Base-by-base conservation (phyloP, 2,329 filamentous ascomycete genomes). In the Pezizomycotina sp. region DNA sequence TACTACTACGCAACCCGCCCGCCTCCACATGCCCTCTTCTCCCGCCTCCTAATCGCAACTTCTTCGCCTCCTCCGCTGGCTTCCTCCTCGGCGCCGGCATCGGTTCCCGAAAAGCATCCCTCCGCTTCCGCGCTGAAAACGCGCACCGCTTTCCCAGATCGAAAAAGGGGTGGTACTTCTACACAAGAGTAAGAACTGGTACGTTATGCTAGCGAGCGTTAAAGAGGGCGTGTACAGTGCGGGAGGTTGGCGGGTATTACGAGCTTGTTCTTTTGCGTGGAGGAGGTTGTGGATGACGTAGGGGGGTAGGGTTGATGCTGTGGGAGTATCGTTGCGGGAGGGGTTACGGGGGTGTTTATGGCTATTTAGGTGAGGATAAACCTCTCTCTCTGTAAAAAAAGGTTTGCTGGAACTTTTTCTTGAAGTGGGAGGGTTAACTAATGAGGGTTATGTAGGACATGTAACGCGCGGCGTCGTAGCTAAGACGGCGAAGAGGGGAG, bases 111-210 rank as follows among this genome's bases (percentile, higher is more conserved):
- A 73, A 69, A 54, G 71, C 80, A 1, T 75, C 78, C 33, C 65
- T 92, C 39, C 77, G 78, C 24, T 98, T 93, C 62, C 77, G 86
- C 36, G 89, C 89, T 42, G 89, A 98, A 60, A 92, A 98, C 55
- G 83, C 89, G 1, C 89, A 98, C 63, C 79, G 86, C 48, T 72
- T 93, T 45, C 89, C 89, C 13, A 74, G 71, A 3, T 75, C 75
- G 1, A 74, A 80, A 16, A 71, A 74, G 2, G 86, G 83, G 12
- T 98, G 89, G 89, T 98, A 86, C 55, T 69, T 95, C n/a, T 98
- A 98, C 58, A 93, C 60, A 81, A 74, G 55, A 95, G 95, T 59
- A 95, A 92, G 59, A 95, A 98, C 61, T 73, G 82, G 51, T 69
- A 77, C 33, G 74, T 80, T 51, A 67, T 77, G 14, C 79, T 77